Evolutionary conservation across 2,329 filamentous ascomycete species (phyloP), one percentile per base, ranked within the genome.

Genomic region (Alternaria arborescens): DNA sequence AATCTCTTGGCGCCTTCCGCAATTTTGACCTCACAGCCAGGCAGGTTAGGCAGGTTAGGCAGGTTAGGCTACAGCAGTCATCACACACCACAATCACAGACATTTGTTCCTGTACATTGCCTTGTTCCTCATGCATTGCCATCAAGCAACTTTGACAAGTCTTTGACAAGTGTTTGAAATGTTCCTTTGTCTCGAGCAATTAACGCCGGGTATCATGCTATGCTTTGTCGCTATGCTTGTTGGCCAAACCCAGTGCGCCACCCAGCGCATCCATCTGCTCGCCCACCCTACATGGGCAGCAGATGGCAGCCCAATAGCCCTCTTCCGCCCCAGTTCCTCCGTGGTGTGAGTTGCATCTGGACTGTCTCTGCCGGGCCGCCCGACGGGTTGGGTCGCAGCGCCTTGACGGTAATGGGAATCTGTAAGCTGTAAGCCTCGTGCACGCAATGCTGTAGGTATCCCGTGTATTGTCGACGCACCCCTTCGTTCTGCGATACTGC

Each of bases 301-400:
- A 98, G 87, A 81, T 97, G 94, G 78, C 94, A 99, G 55, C 94
- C 94, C 71, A 99, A 82, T 77, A 96, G 82, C 12, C 94, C 95
- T 78, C 93, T 86, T 30, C 95, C 95, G 68, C 94, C 94, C 94
- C 95, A 99, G 74, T 94, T 85, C 44, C 88, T 87, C 70, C 88
- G 86, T 54, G 94, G 94, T 48, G 84, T 92, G 65, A 99, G 81
- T 65, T 87, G 88, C 71, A 97, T 80, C 58, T 88, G 85, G 59
- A 95, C 78, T 66, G 93, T 79, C 52, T 79, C 77, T 20, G 75
- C 61, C 44, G 74, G 71, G 32, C 74, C 71, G 61, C 75, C 75
- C 47, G 68, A 70, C 30, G 67, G 55, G 54, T 66, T 77, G 55
- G 73, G 67, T 58, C 88, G 90, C 89, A 79, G 57, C 12, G 78